Evolutionary conservation across 2,329 filamentous ascomycete genomes (phyloP).

Genomic region (Phoma sp.): DNA sequence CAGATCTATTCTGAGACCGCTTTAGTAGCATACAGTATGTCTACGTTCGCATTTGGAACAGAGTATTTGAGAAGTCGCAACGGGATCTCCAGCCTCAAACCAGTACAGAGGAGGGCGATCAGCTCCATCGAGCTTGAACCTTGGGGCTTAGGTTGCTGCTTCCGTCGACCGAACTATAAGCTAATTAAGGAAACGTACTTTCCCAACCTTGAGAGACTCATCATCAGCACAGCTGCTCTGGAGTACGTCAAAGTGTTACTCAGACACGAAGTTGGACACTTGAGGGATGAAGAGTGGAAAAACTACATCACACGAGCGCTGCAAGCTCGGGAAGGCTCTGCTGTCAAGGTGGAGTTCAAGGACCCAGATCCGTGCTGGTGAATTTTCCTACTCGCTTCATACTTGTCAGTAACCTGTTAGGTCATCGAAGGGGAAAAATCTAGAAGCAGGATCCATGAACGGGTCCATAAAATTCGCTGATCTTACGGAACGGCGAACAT

Average conservation of each 20-base stretch:
- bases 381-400: neutral
- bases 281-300: too few species aligned
- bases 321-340: too few species aligned
- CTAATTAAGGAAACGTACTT: neutral
- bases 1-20: conserved; percentile 15
- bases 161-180: neutral
- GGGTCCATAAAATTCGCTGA: too few species aligned
- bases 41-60: neutral
- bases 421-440: too few species aligned
- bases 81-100: neutral
- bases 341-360: neutral
- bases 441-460: too few species aligned
- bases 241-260: neutral
- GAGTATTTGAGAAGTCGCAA: neutral
- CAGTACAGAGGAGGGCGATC: neutral
- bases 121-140: neutral
- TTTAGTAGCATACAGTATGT: neutral
- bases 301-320: neutral
- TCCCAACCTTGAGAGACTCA: neutral
- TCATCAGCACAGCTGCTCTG: neutral
- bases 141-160: neutral
- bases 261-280: too few species aligned
- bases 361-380: neutral
- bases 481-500: too few species aligned
- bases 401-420: too few species aligned